Evolutionary conservation across 495 filamentous ascomycete species (phyloP), one percentile per base, ranked within the genome.

Genomic region (Podospora appendiculata): DNA sequence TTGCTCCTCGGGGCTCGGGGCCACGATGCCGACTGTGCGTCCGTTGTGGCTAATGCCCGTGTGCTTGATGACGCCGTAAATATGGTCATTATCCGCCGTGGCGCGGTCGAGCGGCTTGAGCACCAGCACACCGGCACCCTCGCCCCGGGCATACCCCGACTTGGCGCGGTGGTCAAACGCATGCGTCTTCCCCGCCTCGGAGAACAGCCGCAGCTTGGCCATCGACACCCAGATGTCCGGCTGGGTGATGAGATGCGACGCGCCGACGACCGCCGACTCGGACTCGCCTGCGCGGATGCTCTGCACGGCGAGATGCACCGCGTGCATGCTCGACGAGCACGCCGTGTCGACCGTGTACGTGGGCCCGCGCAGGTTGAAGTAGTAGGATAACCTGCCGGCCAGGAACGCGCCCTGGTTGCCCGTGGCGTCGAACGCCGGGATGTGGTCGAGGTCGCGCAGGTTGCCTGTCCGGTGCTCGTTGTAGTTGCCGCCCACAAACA

Each of bases 261-360:
- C 78, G 6, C 63, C 72, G n/a, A 76, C 75, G 13, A 81, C 61
- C 40, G 73, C 71, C 45, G 64, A 57, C 41, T 70, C 64, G 1
- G 65, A 71, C 45, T 78, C 76, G 12, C 75, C 73, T 3, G 73
- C 70, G 70, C 85, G 85, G 13, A 94, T 76, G 1, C 82, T 81
- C 53, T 88, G 89, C 58, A 89, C 90, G 16, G 89, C 89, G n/a
- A 89, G 70, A 53, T 93, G 76, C 10, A 79, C 41, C 1, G 74
- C 75, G 49, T 75, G 66, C 58, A 79, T 58, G 45, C 85, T 89
- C 8, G 86, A 89, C 10, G 89, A 93, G 63, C 89, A 95, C 8
- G 90, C 89, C 2, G 90, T 93, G 63, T 94, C 90, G 32, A 93
- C 76, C 41, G 84, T 89, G 61, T 86, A 83, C 36, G 84, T 64